A percentile compares a stretch with the other conserved stretches of the same genome.
Conservation (phyloP, 305 asterid genomes). For the Solanum hybrid region DNA sequence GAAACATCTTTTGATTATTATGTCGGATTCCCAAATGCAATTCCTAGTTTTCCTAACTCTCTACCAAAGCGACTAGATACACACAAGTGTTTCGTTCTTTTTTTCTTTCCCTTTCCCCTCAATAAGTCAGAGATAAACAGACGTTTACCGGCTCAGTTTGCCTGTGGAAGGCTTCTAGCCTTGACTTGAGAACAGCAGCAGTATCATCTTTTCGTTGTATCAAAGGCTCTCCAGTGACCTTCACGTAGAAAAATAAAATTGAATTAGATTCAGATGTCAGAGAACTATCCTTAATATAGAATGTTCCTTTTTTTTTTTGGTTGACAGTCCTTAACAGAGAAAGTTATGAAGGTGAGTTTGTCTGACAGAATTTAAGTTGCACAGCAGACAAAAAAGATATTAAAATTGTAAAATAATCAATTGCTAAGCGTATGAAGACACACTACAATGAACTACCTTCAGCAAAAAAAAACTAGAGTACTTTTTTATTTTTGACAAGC, state of each 20-base stretch:
- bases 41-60: neutral
- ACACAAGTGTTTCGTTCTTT: neutral
- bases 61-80: neutral
- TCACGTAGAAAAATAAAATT: constrained; percentile 7
- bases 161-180: constrained; percentile 79
- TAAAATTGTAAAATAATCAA: neutral
- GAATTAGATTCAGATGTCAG: constrained; percentile 10
- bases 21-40: neutral
- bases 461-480: neutral
- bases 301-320: neutral
- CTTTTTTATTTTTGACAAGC: constrained; percentile 12
- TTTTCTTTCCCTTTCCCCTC: neutral
- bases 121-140: constrained; percentile 20
- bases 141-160: constrained; percentile 78
- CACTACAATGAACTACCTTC: neutral
- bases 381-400: neutral
- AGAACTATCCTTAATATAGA: neutral
- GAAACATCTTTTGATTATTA: neutral
- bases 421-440: neutral
- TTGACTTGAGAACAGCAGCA: constrained; percentile 76
- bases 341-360: neutral
- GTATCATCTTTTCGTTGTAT: constrained; percentile 92
- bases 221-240: constrained; percentile 87
- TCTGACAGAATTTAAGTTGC: neutral
- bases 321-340: neutral